These are phyloP conservation scores for Pholiota microspora DNA, from an alignment of 768 basidiomycete genomes.

Conservation along the genomic window DNA sequence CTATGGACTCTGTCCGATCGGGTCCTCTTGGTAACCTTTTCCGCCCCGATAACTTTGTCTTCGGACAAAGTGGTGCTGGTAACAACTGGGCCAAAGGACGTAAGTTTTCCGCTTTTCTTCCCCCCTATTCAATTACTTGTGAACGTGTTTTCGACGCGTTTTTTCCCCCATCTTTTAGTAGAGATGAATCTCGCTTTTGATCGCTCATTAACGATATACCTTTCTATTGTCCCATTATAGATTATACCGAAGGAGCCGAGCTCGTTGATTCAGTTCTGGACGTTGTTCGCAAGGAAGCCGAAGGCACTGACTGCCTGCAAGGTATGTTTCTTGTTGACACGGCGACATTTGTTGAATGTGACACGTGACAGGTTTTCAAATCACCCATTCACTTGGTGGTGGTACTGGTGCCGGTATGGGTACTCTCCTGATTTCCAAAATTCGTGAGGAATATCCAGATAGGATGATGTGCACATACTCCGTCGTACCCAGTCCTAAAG, in stretches of 20 bases:
- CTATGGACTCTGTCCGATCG: conserved; percentile 90
- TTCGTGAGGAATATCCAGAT: conserved; percentile 98
- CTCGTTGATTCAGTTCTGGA: conserved; percentile 97
- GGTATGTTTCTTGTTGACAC: conserved; percentile 42
- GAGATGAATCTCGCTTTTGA: conserved; percentile 12
- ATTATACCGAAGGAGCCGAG: conserved; percentile 96
- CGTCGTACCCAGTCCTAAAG: conserved; percentile 95
- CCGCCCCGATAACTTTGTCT: conserved; percentile 98
- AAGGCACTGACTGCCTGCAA: conserved; percentile 95
- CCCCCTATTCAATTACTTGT: background rate
- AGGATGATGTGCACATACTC: conserved; percentile 99
- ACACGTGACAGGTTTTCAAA: conserved; percentile 81
- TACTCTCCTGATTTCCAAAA: conserved; percentile 97
- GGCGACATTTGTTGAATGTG: conserved; percentile 3
- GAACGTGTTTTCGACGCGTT: conserved; percentile 22
- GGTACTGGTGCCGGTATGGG: conserved; percentile 99
- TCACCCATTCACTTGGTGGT: conserved; percentile 98
- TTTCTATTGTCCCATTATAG: conserved; percentile 29
- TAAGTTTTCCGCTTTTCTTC: conserved; percentile 43
- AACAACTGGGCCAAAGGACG: conserved; percentile 99
- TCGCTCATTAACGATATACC: conserved; percentile 20
- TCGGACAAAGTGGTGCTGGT: conserved; percentile 96
- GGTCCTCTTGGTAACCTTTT: conserved; percentile 90
- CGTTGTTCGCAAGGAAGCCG: conserved; percentile 98
- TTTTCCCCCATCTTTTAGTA: conserved; percentile 6